Conservation (phyloP, 2,329 filamentous ascomycete species). For the Hymenoscyphus salicellus region DNA sequence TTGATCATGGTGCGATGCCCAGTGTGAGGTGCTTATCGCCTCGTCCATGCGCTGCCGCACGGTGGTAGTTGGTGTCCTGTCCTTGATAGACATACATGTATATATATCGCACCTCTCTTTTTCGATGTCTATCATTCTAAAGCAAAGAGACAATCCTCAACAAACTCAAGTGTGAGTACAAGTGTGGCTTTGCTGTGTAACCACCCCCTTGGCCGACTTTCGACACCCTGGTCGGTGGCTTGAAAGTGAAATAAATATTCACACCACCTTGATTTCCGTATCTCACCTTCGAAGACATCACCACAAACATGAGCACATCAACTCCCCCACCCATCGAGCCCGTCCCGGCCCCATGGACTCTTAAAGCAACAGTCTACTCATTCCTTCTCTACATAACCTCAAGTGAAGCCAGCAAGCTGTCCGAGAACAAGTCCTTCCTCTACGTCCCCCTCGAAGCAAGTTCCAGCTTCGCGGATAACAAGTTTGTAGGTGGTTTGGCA, state of each 20-base stretch:
- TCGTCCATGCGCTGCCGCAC: no score
- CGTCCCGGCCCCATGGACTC: constrained; percentile 41
- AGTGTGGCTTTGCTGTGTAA: neutral
- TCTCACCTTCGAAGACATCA: neutral
- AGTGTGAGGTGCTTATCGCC: no score
- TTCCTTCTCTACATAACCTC: constrained; percentile 42
- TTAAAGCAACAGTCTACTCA: constrained; percentile 45
- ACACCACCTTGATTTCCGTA: no score
- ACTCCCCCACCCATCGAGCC: neutral
- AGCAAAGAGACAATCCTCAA: no score
- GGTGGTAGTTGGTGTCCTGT: no score
- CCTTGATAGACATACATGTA: no score
- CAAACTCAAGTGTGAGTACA: neutral
- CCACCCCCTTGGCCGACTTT: neutral
- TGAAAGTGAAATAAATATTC: no score
- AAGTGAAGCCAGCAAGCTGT: constrained; percentile 35
- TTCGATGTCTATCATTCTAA: no score
- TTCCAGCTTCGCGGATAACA: constrained; percentile 43
- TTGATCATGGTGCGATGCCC: no score
- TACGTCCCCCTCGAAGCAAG: constrained; percentile 48
- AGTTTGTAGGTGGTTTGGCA: constrained; percentile 44
- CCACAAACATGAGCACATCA: neutral
- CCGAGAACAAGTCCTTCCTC: constrained; percentile 32
- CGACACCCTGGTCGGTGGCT: no score
- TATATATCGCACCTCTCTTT: no score